phyloP scores from a whole-genome alignment of 2,329 filamentous ascomycete species.

The Botryotinia narcissicola region DNA sequence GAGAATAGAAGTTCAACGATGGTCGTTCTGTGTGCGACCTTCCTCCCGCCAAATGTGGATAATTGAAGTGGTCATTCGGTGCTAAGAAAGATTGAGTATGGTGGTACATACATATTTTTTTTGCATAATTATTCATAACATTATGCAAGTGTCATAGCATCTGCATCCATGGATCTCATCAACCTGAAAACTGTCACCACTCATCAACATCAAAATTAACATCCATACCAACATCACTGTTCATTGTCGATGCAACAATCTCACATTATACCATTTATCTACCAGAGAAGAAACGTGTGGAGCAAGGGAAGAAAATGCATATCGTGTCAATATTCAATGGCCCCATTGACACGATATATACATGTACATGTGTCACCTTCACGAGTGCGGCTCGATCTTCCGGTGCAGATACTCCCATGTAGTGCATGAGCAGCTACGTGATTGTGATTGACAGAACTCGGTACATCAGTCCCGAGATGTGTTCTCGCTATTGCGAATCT shows the following conservation, averaged over 20 bases:
- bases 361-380: not conserved
- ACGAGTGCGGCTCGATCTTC: slow-evolving; percentile 2
- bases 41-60: not conserved
- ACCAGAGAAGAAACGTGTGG: not conserved
- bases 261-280: not conserved
- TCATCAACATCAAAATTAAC: not conserved
- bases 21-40: slow-evolving; percentile 19
- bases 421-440: not conserved
- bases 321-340: not conserved
- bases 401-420: not conserved
- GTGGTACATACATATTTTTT: not conserved
- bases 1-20: slow-evolving; percentile 15
- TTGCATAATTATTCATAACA: not conserved
- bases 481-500: slow-evolving; percentile 1
- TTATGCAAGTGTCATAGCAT: not conserved
- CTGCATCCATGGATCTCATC: not conserved
- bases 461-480: not conserved
- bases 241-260: not conserved
- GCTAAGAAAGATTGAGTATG: not conserved
- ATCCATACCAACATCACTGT: not conserved
- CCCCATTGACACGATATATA: not conserved
- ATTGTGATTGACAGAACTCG: not conserved
- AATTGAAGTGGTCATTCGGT: slow-evolving; percentile 2
- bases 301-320: not conserved
- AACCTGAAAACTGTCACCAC: not conserved